Evolutionary conservation across 495 filamentous ascomycete genomes (phyloP).

Genomic region (Daldinia caldariorum): DNA sequence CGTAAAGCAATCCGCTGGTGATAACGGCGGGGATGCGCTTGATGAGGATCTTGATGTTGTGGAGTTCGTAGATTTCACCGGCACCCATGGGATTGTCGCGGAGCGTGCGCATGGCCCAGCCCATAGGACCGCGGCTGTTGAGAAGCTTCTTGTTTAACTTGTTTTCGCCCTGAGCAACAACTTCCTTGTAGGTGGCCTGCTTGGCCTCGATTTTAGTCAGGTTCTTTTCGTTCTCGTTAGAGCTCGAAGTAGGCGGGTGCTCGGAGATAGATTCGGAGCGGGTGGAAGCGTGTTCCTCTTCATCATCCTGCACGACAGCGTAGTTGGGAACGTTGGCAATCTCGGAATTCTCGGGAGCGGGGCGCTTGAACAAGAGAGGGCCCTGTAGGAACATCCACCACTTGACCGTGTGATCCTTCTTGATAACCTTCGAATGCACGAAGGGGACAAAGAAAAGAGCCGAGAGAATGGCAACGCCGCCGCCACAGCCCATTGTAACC

Average conservation of each 20-base stretch:
- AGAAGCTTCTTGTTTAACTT: constrained; percentile 64
- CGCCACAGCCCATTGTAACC: constrained; percentile 65
- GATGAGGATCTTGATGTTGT: constrained; percentile 67
- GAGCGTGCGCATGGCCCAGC: constrained; percentile 77
- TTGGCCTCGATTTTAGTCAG: constrained; percentile 53
- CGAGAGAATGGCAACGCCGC: constrained; percentile 61
- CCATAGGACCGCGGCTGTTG: constrained; percentile 67
- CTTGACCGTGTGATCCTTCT: constrained; percentile 62
- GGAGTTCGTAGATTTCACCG: constrained; percentile 71
- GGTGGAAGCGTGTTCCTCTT: constrained; percentile 30
- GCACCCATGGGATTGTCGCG: constrained; percentile 73
- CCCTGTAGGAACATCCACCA: constrained; percentile 64
- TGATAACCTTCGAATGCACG: constrained; percentile 63
- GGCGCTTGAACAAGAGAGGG: constrained; percentile 62
- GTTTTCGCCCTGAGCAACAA: constrained; percentile 60
- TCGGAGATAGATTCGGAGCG: constrained; percentile 33
- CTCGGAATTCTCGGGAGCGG: constrained; percentile 54
- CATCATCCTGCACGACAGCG: constrained; percentile 46
- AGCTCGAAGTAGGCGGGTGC: constrained; percentile 15
- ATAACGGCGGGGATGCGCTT: constrained; percentile 70
- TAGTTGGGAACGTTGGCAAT: constrained; percentile 53
- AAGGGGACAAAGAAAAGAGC: constrained; percentile 70
- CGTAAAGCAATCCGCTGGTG: constrained; percentile 67
- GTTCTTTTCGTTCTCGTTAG: constrained; percentile 56
- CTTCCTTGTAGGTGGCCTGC: constrained; percentile 64